Base-by-base conservation (phyloP, 257 asterid species). In the Coffea canephora region DNA sequence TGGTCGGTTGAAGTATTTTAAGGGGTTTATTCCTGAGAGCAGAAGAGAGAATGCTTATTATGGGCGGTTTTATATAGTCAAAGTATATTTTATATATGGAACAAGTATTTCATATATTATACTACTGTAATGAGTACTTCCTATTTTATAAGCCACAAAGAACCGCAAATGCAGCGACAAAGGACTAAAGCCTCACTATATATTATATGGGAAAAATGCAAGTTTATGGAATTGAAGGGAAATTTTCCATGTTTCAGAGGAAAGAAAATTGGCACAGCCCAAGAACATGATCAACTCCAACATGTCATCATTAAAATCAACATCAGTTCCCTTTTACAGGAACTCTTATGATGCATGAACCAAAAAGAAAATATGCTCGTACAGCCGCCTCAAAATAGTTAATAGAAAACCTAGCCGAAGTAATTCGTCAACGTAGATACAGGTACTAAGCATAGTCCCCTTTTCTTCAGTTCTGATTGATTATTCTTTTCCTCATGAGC, bases 401-500 rank as follows among this genome's bases (percentile, higher is more conserved):
- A 16, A 73, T 12, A 34, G 14, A 23, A 16, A 78, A 59, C 59
- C 25, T 69, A 78, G 67, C 69, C 77, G 36, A 75, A 46, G 55
- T 73, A 82, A 66, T 81, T 77, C n/a, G 75, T 74, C 52, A 78
- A 68, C 66, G 50, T 64, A 72, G 77, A 83, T 36, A 69, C 66
- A 74, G 77, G 76, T 48, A 79, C 82, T 82, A 87, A 82, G 79
- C 89, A 85, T 55, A 81, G 46, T 49, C 88, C 86, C 61, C 75
- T 87, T 73, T 83, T 87, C 85, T 86, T 83, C 84, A 87, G 46
- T 52, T 89, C 89, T 55, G 82, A 73, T 61, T 14, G 34, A 64
- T 49, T 75, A 57, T 84, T 80, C 52, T 81, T 84, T 50, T 84
- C 82, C 45, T 65, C 83, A 6, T 69, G 78, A 73, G 71, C 84